Evolutionary conservation across 2,329 filamentous ascomycete species (phyloP), one percentile per base, ranked within the genome.

Genomic region (Trichoderma citrinoviride): DNA sequence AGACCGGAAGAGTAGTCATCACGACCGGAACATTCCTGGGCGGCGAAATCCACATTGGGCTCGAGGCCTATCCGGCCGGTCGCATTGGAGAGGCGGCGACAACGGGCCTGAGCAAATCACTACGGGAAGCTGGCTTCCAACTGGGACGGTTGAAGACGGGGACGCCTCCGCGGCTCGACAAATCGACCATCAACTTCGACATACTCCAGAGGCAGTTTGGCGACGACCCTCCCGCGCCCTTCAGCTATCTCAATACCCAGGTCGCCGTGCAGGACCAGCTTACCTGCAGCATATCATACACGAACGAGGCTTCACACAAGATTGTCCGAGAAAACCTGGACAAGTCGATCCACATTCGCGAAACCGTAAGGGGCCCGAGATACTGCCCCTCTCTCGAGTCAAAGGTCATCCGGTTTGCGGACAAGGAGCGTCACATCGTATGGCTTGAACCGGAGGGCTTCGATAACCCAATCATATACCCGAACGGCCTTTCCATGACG

Each of bases 361-460:
- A 99, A 76, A 94, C 92, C 0, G 91, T 99, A 60, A 95, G 92
- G 73, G 95, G 95, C 0, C 95, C 95, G 1, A 85, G 95, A 66
- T 99, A 99, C 74, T 99, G 95, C 72, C 95, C 95, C 3, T 98
- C 94, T 0, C 81, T 99, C 4, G 95, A 99, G 77, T 93, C 93
- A 17, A 99, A 99, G 77, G 85, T 99, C 56, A 89, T 97, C 50
- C 88, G 91, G 8, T 99, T 99, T 74, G 82, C 87, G 4, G 84
- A 95, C 68, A 95, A 93, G 74, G 80, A 88, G 21, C 84, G 83
- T 6, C 95, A 99, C 72, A 91, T 97, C 69, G 90, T 99, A 62
- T 99, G 95, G 95, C 86, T 99, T 15, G 95, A 99, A 76, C 95
- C 94, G 0, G 95, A 99, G 81, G 95, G 95, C 2, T 96, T 97